phyloP scores from a whole-genome alignment of 2,329 filamentous ascomycete genomes.

The Metarhizium brunneum region DNA sequence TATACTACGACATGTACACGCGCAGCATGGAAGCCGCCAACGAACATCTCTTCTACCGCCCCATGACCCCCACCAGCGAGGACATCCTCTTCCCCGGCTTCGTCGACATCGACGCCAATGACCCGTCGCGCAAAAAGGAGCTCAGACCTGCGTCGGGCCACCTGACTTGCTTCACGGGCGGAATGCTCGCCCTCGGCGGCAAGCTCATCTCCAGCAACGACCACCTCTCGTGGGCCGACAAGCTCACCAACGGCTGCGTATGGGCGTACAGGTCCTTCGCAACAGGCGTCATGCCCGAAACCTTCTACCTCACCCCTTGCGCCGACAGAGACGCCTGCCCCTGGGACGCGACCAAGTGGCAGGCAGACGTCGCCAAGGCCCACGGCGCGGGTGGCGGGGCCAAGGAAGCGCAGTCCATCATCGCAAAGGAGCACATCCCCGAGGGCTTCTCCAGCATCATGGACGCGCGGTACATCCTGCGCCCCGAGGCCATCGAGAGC shows the following conservation, averaged over 20 bases:
- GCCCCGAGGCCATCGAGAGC: constrained; percentile 44
- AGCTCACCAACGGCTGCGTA: constrained; percentile 58
- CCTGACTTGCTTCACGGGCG: constrained; percentile 48
- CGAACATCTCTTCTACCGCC: constrained; percentile 58
- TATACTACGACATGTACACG: constrained; percentile 58
- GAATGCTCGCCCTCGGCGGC: constrained; percentile 59
- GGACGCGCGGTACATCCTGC: constrained; percentile 41
- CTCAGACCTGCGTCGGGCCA: constrained; percentile 5
- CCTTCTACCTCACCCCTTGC: constrained; percentile 34
- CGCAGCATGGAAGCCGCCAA: constrained; percentile 49
- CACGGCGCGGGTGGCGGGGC: constrained; percentile 15
- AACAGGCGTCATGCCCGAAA: constrained; percentile 50
- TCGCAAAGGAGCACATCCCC: constrained; percentile 23
- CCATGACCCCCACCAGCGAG: constrained; percentile 50
- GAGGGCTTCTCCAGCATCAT: constrained; percentile 54
- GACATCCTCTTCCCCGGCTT: constrained; percentile 55
- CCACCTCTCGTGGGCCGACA: constrained; percentile 54
- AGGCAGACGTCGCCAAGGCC: constrained; percentile 18
- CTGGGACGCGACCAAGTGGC: constrained; percentile 28
- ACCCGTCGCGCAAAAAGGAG: constrained; percentile 20
- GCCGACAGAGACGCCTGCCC: constrained; percentile 13
- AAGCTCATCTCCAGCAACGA: constrained; percentile 50
- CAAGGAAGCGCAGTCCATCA: constrained; percentile 14
- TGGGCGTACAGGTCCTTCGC: constrained; percentile 57
- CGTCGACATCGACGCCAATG: constrained; percentile 29